Conservation (phyloP, 2,329 filamentous ascomycete genomes). For the Colletotrichum falcatum region DNA sequence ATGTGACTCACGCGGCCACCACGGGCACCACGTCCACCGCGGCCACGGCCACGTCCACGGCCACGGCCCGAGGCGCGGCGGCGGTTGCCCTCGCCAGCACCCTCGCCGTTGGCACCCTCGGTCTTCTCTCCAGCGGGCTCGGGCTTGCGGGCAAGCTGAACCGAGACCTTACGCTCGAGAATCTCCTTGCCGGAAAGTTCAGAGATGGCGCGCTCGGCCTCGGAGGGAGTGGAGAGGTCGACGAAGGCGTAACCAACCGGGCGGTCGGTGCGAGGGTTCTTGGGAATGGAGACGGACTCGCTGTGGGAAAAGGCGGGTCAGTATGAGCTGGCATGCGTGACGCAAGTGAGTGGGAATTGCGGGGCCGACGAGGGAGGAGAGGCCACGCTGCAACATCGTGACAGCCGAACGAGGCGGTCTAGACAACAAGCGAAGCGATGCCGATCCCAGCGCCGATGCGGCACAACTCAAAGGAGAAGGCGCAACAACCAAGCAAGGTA, state of each 20-base stretch:
- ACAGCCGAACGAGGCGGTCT: slow-evolving; percentile 30
- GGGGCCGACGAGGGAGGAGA: slow-evolving; percentile 36
- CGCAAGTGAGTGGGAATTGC: slow-evolving; percentile 39
- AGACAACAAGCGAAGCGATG: not conserved
- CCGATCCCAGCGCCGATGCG: slow-evolving; percentile 7
- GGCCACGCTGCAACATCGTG: slow-evolving; percentile 38
- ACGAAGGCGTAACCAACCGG: slow-evolving; percentile 99
- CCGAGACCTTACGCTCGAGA: slow-evolving; percentile 97
- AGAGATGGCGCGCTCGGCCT: slow-evolving; percentile 94
- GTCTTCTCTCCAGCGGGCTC: slow-evolving; percentile 84
- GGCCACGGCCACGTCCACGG: slow-evolving; percentile 77
- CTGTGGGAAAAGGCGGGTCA: slow-evolving; percentile 59
- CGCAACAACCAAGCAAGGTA: slow-evolving; percentile 3
- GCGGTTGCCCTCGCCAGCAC: slow-evolving; percentile 73
- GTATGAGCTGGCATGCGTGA: slow-evolving; percentile 40
- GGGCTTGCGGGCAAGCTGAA: slow-evolving; percentile 97
- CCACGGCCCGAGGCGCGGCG: slow-evolving; percentile 73
- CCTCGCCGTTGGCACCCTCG: slow-evolving; percentile 82
- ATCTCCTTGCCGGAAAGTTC: slow-evolving; percentile 98
- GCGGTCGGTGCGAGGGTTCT: slow-evolving; percentile 98
- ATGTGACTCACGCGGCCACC: slow-evolving; percentile 57
- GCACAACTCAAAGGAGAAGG: not conserved
- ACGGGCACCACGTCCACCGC: slow-evolving; percentile 74
- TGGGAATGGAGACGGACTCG: slow-evolving; percentile 98
- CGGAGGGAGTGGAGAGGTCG: slow-evolving; percentile 92